Conservation (phyloP, 768 basidiomycete genomes). For the Tricholoma matsutake region DNA sequence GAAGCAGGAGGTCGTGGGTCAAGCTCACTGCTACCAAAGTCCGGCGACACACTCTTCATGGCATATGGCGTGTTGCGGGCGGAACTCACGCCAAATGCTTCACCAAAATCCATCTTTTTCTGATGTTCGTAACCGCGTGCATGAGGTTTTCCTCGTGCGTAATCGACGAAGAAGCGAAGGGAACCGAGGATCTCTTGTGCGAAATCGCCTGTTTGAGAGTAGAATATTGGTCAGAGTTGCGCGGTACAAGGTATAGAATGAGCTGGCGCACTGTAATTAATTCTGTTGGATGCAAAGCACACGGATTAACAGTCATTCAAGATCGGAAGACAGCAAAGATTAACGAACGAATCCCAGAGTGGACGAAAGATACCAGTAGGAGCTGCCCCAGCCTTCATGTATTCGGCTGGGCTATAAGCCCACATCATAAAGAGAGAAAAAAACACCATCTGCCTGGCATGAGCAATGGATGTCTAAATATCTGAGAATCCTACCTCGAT, state of each 20-base stretch:
- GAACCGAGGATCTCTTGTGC: slow-evolving; percentile 59
- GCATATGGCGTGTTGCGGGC: neutral
- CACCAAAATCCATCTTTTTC: slow-evolving; percentile 28
- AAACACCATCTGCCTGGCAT: slow-evolving; percentile 67
- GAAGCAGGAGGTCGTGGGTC: slow-evolving; percentile 4
- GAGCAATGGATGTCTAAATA: neutral
- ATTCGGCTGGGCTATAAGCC: slow-evolving; percentile 76
- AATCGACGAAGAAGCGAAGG: slow-evolving; percentile 55
- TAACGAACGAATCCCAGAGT: slow-evolving; percentile 62
- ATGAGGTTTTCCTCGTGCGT: slow-evolving; percentile 26
- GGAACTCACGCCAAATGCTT: slow-evolving; percentile 36
- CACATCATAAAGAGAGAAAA: slow-evolving; percentile 78
- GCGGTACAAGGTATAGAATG: neutral
- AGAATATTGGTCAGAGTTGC: neutral
- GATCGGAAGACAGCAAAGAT: slow-evolving; percentile 4
- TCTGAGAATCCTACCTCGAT: slow-evolving; percentile 59
- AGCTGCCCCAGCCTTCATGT: slow-evolving; percentile 40
- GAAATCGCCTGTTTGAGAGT: slow-evolving; percentile 53
- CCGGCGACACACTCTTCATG: neutral
- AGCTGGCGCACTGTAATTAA: slow-evolving; percentile 28
- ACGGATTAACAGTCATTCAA: neutral
- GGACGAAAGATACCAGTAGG: slow-evolving; percentile 66
- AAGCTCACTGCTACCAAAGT: slow-evolving; percentile 1
- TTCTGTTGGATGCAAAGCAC: slow-evolving; percentile 17
- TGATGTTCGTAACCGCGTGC: slow-evolving; percentile 13